phyloP scores from a whole-genome alignment of 495 filamentous ascomycete genomes.

The Daldinia grandis region DNA sequence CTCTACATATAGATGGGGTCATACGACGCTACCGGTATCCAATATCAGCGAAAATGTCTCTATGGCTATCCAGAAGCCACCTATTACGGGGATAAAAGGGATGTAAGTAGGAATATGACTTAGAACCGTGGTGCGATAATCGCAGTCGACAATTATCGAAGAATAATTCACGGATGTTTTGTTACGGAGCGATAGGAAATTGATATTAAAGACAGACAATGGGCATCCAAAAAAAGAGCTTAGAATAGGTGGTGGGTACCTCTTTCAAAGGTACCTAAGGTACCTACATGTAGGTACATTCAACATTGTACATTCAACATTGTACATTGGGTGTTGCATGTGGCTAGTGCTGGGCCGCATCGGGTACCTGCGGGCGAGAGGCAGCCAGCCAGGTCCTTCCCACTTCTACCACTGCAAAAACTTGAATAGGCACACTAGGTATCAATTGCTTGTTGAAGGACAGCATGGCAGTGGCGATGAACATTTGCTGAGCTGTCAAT shows the following conservation, averaged over 20 bases:
- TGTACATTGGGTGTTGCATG: constrained; percentile 17
- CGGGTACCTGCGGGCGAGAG: constrained; percentile 38
- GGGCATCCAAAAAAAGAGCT: background rate
- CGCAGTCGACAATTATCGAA: constrained; percentile 10
- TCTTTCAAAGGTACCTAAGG: too few relatives aligned
- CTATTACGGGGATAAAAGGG: constrained; percentile 16
- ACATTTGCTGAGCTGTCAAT: background rate
- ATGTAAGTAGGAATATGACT: constrained; percentile 16
- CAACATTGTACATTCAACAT: too few relatives aligned
- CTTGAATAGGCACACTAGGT: background rate
- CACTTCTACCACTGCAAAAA: constrained; percentile 5
- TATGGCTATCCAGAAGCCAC: background rate
- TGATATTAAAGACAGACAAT: background rate
- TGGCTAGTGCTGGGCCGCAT: constrained; percentile 31
- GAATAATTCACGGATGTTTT: constrained; percentile 13
- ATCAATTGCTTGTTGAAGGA: constrained; percentile 24
- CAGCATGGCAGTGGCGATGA: constrained; percentile 41
- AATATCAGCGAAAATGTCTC: constrained; percentile 23
- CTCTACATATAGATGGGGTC: constrained; percentile 33
- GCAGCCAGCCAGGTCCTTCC: constrained; percentile 26
- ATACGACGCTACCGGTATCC: constrained; percentile 37
- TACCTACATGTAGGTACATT: constrained; percentile 10
- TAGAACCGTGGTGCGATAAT: constrained; percentile 25
- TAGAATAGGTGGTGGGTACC: background rate
- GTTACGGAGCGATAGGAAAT: constrained; percentile 6